phyloP scores from a whole-genome alignment of 78 protist genomes.

The Cavenderia fasciculata region DNA sequence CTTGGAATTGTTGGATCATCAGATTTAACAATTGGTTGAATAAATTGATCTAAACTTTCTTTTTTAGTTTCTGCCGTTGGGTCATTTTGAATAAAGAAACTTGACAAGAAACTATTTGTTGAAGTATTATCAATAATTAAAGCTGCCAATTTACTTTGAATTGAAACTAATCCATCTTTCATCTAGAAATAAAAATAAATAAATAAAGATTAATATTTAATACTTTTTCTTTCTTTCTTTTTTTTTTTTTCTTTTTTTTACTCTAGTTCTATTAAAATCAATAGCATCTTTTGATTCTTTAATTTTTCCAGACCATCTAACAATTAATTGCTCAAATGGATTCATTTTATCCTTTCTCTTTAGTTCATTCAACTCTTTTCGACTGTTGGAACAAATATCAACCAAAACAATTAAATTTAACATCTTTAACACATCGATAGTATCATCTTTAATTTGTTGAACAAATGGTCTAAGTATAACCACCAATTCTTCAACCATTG shows the following conservation, averaged over 20 bases:
- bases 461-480: slow-evolving; percentile 16
- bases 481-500: slow-evolving; percentile 1
- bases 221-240: too few species aligned
- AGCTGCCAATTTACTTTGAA: slow-evolving; percentile 51
- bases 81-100: too few species aligned
- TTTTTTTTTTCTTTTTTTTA: too few species aligned
- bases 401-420: slow-evolving; percentile 11
- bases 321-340: background rate
- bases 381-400: slow-evolving; percentile 6
- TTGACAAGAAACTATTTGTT: too few species aligned
- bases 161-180: slow-evolving; percentile 29
- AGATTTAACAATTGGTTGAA: too few species aligned
- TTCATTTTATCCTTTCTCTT: background rate
- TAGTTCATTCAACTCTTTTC: slow-evolving; percentile 1
- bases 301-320: slow-evolving; percentile 13
- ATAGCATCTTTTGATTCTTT: slow-evolving; percentile 31
- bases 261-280: slow-evolving; percentile 64
- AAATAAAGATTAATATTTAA: too few species aligned
- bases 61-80: too few species aligned
- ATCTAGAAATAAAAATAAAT: background rate
- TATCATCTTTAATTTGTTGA: slow-evolving; percentile 14
- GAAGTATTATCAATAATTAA: background rate
- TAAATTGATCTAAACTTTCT: too few species aligned
- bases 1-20: too few species aligned
- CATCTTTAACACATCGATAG: background rate